A percentile compares a stretch with the other conserved stretches of the same genome.
Evolutionary conservation across 306 rosid genomes (phyloP).

Genomic region (Acacia confusa): DNA sequence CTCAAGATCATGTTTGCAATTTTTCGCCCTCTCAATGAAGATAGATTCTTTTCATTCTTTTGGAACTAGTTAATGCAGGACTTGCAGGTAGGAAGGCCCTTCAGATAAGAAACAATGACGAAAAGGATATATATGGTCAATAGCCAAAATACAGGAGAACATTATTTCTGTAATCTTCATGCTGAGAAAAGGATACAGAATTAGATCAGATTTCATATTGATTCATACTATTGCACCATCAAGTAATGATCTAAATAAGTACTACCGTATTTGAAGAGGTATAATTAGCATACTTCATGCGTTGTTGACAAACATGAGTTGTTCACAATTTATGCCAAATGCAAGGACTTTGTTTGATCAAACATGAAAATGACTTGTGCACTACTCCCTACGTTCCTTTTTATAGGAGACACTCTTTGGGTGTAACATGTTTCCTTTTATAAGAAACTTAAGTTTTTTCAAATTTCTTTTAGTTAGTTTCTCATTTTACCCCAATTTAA

Average conservation of each 20-base stretch:
- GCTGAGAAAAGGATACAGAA: not conserved
- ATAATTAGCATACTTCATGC: not conserved
- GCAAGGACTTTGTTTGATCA: not conserved
- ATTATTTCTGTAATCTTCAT: not conserved
- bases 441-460: no score
- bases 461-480: no score
- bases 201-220: not conserved
- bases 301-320: conserved; percentile 14
- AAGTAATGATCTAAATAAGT: not conserved
- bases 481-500: no score
- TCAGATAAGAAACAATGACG: not conserved
- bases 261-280: not conserved
- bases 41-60: not conserved
- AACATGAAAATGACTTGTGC: conserved; percentile 24
- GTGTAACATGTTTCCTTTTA: no score
- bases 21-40: not conserved
- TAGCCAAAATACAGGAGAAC: not conserved
- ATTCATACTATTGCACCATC: not conserved
- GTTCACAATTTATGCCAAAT: not conserved
- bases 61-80: not conserved
- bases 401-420: no score
- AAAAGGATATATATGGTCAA: not conserved
- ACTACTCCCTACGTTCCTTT: not conserved
- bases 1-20: conserved; percentile 9
- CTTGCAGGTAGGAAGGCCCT: not conserved